These are phyloP conservation scores for Hapsidospora chrysogenum DNA, from an alignment of 495 filamentous ascomycete genomes.

Conservation along the genomic window DNA sequence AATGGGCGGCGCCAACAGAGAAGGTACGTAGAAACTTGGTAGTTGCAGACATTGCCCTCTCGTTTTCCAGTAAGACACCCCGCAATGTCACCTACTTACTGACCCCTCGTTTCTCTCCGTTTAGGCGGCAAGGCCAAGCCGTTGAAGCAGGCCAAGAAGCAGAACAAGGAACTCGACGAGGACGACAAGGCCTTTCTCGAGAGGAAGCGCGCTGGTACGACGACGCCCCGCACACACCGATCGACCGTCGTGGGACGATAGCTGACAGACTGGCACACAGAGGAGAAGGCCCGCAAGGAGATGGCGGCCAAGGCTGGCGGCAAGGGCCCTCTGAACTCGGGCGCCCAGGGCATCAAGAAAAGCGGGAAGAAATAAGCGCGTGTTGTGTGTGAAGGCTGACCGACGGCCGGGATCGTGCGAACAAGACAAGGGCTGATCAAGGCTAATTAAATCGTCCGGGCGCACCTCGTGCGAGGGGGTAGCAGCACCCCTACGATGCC, in stretches of 20 bases:
- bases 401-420: too few relatives aligned
- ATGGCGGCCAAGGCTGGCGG: constrained; percentile 45
- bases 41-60: too few relatives aligned
- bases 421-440: too few relatives aligned
- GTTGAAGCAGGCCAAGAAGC: constrained; percentile 67
- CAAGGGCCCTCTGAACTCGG: constrained; percentile 49
- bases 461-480: too few relatives aligned
- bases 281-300: constrained; percentile 64
- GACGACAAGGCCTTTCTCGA: constrained; percentile 60
- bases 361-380: constrained; percentile 66
- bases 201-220: constrained; percentile 57
- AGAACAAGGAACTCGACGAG: constrained; percentile 55
- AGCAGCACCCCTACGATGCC: too few relatives aligned
- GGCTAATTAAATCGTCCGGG: too few relatives aligned
- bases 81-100: constrained; percentile 3
- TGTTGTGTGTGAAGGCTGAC: too few relatives aligned
- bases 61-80: too few relatives aligned
- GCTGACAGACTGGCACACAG: constrained; percentile 20
- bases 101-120: constrained; percentile 3
- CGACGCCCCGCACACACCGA: not conserved
- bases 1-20: constrained; percentile 21
- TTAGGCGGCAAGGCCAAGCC: constrained; percentile 83
- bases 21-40: constrained; percentile 16
- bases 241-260: not conserved
- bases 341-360: constrained; percentile 77